These are phyloP conservation scores for Arthrobotrys iridis DNA, from an alignment of 2,329 filamentous ascomycete genomes.

Conservation along the genomic window DNA sequence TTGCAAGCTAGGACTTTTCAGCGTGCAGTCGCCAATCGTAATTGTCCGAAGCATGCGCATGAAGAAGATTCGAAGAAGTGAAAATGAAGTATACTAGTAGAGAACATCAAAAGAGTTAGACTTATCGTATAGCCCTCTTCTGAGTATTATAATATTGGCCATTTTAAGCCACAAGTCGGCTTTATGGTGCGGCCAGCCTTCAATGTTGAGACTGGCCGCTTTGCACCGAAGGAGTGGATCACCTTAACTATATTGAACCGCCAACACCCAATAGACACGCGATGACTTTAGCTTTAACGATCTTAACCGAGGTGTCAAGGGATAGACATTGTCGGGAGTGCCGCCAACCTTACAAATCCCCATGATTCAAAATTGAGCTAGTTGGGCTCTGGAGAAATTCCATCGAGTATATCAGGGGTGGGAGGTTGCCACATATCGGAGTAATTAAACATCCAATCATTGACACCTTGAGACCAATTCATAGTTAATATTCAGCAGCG, in stretches of 20 bases:
- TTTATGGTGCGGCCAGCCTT: too few relatives aligned
- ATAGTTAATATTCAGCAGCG: not conserved
- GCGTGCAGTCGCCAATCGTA: too few relatives aligned
- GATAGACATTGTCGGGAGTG: not conserved
- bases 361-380: not conserved
- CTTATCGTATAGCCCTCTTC: too few relatives aligned
- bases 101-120: too few relatives aligned
- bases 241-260: conserved; percentile 3
- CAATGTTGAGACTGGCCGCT: too few relatives aligned
- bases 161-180: too few relatives aligned
- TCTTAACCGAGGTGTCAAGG: not conserved
- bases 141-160: too few relatives aligned
- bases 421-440: not conserved
- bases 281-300: not conserved
- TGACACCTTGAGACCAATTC: not conserved
- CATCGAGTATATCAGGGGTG: not conserved
- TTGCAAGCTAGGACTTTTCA: too few relatives aligned
- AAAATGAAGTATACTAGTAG: too few relatives aligned
- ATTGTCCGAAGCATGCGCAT: too few relatives aligned
- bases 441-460: not conserved
- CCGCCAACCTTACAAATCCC: conserved; percentile 5
- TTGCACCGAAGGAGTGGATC: not conserved
- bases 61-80: too few relatives aligned
- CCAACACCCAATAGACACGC: conserved; percentile 9
- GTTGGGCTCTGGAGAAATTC: not conserved